A percentile compares a stretch with the other conserved stretches of the same genome.
Evolutionary conservation across 78 protist genomes (phyloP).

Genomic region (Emiliania huxleyi): DNA sequence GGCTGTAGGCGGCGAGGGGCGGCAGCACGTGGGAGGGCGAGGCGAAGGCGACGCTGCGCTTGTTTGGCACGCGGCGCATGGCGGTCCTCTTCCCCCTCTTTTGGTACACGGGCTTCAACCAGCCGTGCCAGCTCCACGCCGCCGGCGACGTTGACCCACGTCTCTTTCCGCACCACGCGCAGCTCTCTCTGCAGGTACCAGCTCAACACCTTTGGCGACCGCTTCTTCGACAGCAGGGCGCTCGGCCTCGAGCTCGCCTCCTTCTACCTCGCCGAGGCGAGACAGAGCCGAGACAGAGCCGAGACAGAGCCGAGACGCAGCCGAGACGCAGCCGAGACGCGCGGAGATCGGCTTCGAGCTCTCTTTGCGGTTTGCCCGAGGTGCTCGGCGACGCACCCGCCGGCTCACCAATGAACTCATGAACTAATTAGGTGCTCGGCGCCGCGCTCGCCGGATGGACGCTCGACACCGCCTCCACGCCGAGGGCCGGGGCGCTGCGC

Average conservation of each 20-base stretch:
- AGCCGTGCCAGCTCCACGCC: not conserved
- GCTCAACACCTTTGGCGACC: not conserved
- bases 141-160: not conserved
- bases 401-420: not conserved
- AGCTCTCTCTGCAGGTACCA: not conserved
- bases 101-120: conserved; percentile 9
- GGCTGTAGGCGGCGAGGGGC: too few species aligned
- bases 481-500: too few species aligned
- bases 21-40: not conserved
- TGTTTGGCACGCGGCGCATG: not conserved
- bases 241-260: not conserved
- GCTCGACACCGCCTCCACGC: too few species aligned
- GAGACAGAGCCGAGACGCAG: too few species aligned
- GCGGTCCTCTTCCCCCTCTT: not conserved
- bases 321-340: too few species aligned
- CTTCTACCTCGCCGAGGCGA: conserved; percentile 6
- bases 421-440: not conserved
- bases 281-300: too few species aligned
- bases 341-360: too few species aligned
- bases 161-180: not conserved
- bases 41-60: not conserved
- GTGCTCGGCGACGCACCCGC: not conserved
- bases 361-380: too few species aligned
- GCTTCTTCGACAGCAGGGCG: not conserved
- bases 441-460: too few species aligned